phyloP scores from a whole-genome alignment of 1,284 basidiomycete species.

The Lignosus rhinocerotis region DNA sequence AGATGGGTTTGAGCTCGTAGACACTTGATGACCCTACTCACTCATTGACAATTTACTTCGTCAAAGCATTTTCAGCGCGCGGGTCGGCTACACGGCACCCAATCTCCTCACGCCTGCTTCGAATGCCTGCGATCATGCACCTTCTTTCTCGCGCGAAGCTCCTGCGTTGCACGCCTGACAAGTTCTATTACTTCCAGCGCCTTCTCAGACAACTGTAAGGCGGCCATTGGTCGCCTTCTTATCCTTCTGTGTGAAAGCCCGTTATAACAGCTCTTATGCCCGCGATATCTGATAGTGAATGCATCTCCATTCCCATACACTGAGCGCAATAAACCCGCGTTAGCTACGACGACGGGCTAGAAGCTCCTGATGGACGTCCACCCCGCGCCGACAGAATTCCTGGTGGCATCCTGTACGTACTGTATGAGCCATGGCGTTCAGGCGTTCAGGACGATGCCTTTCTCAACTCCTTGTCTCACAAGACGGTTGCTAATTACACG shows the following conservation, averaged over 20 bases:
- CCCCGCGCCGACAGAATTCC: conserved; percentile 19
- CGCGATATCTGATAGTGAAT: conserved; percentile 13
- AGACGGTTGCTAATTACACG: conserved; percentile 9
- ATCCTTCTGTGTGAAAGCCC: conserved; percentile 17
- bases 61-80: neutral
- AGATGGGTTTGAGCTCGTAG: neutral
- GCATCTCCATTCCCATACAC: conserved; percentile 17
- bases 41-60: neutral
- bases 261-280: conserved; percentile 19
- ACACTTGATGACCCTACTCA: conserved; percentile 2
- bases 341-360: conserved; percentile 22
- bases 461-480: conserved; percentile 2
- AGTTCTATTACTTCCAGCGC: conserved; percentile 22
- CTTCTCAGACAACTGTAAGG: conserved; percentile 22
- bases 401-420: conserved; percentile 19
- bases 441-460: conserved; percentile 13
- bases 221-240: conserved; percentile 23
- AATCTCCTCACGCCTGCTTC: conserved; percentile 7
- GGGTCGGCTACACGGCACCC: conserved; percentile 11
- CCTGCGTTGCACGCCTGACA: conserved; percentile 20
- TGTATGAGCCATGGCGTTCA: conserved; percentile 8
- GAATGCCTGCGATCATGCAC: conserved; percentile 17
- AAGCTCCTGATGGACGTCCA: conserved; percentile 23
- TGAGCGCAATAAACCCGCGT: conserved; percentile 19
- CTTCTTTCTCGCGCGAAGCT: conserved; percentile 20